A percentile compares a stretch with the other conserved stretches of the same genome.
phyloP scores from a whole-genome alignment of 495 filamentous ascomycete genomes.

The Chaetomidium leptoderma region DNA sequence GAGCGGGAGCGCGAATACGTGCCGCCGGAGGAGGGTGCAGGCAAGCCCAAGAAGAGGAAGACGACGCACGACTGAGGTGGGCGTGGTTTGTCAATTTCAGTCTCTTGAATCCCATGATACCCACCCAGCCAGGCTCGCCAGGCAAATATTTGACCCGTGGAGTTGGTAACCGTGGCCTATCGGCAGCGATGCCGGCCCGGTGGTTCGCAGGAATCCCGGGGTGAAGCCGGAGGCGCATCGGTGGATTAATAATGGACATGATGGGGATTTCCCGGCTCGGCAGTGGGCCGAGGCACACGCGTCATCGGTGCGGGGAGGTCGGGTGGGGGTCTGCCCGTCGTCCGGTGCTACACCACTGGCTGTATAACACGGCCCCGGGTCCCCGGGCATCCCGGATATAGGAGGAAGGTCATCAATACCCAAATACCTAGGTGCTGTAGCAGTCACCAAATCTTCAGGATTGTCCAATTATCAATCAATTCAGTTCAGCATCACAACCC shows the following conservation, averaged over 20 bases:
- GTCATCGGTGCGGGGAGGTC: constrained; percentile 23
- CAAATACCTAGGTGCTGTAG: too few species aligned
- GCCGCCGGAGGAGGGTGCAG: constrained; percentile 70
- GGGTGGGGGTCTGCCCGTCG: not conserved
- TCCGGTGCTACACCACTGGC: not conserved
- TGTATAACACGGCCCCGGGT: too few species aligned
- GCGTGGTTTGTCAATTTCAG: constrained; percentile 12
- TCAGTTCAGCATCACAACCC: not conserved
- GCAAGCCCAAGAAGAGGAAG: constrained; percentile 58
- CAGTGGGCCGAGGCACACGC: constrained; percentile 24
- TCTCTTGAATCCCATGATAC: constrained; percentile 29
- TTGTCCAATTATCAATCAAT: too few species aligned
- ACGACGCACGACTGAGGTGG: constrained; percentile 44
- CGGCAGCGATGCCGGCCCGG: not conserved
- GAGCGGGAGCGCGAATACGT: constrained; percentile 80
- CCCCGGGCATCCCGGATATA: not conserved
- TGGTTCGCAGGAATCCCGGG: not conserved
- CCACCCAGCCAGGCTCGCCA: too few species aligned
- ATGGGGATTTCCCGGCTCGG: constrained; percentile 6
- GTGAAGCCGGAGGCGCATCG: not conserved
- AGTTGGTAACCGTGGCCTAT: not conserved
- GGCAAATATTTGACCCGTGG: constrained; percentile 16
- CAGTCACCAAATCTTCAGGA: not conserved
- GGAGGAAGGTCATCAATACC: not conserved
- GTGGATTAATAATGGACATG: constrained; percentile 13